Evolutionary conservation across 225 moss, liverwort and hornwort genomes (phyloP), one percentile per base, ranked within the genome.

Genomic region (Sphagnum tenellum): DNA sequence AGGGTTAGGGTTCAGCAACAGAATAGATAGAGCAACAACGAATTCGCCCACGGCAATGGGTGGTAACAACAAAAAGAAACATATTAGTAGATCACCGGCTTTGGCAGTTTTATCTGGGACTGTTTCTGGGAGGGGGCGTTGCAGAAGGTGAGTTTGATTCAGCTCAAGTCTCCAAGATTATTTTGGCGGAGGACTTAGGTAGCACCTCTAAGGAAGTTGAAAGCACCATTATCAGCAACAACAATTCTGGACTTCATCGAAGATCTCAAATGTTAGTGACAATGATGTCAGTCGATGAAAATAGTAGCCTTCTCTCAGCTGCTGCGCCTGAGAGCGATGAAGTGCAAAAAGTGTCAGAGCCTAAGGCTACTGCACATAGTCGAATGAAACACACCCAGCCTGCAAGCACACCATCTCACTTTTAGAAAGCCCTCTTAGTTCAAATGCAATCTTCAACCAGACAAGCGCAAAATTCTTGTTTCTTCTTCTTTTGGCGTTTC

Each of bases 361-460:
- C 69, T 8, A 47, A 7, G 5, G 44, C 12, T 45, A 59, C 61
- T 4, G 44, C 69, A 8, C 77, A 8, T 8, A 58, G 13, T 47
- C 73, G 14, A 50, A 12, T n/a, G 29, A 71, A 64, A 47, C 65
- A 66, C 10, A 70, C 66, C 0, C 67, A 78, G 9, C 88, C 88
- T 6, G 73, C 82, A 2, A 91, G 86, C 2, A 49, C 68, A 44
- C 89, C 88, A 9, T 81, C 88, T n/a, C 95, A 95, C 50, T 88
- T 81, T 12, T 67, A 60, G 95, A 92, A 66, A 95, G 95, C 61
- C 95, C 95, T 0, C 88, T 95, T 51, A 95, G 95, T 72, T 95
- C 92, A 10, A 88, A 89, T 75, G 91, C 86, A 47, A 95, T 95
- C 66, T 95, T 88, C 61, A 82, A 70, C 52, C 91, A 95, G 89